Evolutionary conservation across 2,329 filamentous ascomycete genomes (phyloP), one percentile per base, ranked within the genome.

Genomic region (Trichophaea hybrida): DNA sequence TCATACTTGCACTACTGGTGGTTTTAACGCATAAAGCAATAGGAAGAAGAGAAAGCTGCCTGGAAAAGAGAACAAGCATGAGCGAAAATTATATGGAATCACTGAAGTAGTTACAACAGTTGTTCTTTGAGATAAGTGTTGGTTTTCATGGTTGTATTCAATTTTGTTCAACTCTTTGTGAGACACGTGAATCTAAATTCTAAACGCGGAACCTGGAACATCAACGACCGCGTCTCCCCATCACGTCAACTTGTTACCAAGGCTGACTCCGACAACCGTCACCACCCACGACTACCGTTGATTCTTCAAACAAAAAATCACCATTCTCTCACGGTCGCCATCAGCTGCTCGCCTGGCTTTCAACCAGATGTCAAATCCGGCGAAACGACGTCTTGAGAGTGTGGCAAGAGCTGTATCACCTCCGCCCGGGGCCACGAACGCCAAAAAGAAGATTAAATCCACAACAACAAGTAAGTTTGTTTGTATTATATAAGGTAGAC

Each of bases 381-480:
- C 10, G 38, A 43, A 43, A 43, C 38, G 38, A 12, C 38, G 10
- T 10, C 38, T 43, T 15, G 10, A 10, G 38, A 43, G 38, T 15
- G 10, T 43, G 38, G n/a, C 38, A 10, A 12, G 2, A 15, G 12
- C 12, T 2, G 4, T 50, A 10, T 50, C 57, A 6, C 70, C 70
- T 51, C 70, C 70, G n/a, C 68, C 38, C 38, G 38, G 10, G 2
- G 38, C 38, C n/a, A 43, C 38, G 38, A 43, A 15, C 4, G n/a
- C 38, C 10, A 69, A 70, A 51, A 68, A 69, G 13, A 73, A 71
- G 59, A 62, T 71, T 40, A 56, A 64, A 53, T 66, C 64, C 3
- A 59, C 63, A 1, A 71, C 69, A 17, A 73, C 70, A 48, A 64
- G 70, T 71, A 67, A 58, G 67, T 55, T 12, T 15, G 32, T 60